phyloP scores from a whole-genome alignment of 768 basidiomycete genomes.

The Pleurotus djamor region DNA sequence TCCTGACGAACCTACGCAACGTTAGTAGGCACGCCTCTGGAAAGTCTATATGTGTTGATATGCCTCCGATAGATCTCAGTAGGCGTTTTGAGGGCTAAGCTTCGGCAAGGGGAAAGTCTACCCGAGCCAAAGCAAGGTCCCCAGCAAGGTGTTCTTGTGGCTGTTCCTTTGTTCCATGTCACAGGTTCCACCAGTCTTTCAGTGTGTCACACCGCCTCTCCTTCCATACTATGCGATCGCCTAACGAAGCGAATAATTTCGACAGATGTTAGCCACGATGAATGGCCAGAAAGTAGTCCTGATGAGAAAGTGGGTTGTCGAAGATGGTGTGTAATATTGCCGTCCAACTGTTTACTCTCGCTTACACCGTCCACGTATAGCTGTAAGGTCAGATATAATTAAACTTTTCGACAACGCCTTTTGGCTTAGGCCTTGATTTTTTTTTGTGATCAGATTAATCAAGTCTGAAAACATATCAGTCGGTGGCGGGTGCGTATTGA shows the following conservation, averaged over 20 bases:
- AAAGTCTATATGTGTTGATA: background rate
- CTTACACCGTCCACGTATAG: constrained; percentile 12
- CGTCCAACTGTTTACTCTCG: constrained; percentile 1
- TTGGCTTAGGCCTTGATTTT: background rate
- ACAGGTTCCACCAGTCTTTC: constrained; percentile 35
- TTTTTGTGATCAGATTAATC: constrained; percentile 32
- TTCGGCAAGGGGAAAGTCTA: constrained; percentile 37
- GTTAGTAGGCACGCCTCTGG: constrained; percentile 18
- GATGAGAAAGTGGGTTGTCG: constrained; percentile 48
- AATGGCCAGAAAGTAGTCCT: constrained; percentile 44
- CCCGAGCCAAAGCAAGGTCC: constrained; percentile 27
- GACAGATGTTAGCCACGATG: constrained; percentile 39
- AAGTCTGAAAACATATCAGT: constrained; percentile 38
- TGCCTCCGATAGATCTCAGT: constrained; percentile 25
- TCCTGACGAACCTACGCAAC: constrained; percentile 45
- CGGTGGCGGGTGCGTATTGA: constrained; percentile 38
- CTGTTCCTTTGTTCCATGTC: constrained; percentile 63
- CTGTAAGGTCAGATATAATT: constrained; percentile 22
- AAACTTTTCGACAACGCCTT: constrained; percentile 5
- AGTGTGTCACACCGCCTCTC: constrained; percentile 8
- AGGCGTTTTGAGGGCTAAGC: constrained; percentile 26
- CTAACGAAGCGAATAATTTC: background rate
- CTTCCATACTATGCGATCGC: background rate
- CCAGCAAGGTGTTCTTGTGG: constrained; percentile 40
- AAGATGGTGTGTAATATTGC: constrained; percentile 32